Base-by-base conservation (phyloP, 177 flowering plant genomes). In the Vitis hybrid region DNA sequence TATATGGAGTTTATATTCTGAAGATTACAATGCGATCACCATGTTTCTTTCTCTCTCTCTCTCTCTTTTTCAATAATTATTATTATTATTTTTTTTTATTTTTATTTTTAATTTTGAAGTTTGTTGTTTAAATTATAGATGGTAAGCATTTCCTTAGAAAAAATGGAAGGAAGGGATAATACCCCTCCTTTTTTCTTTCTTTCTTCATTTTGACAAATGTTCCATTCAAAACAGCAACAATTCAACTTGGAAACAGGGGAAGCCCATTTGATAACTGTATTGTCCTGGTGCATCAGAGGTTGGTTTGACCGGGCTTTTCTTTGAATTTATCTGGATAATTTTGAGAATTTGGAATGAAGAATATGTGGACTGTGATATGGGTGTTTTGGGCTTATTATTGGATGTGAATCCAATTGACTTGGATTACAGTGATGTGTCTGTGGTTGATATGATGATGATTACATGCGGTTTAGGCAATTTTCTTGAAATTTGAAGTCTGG, bases 91-190 rank as follows among this genome's bases (percentile, higher is more conserved):
- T 56, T 1, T 8, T 26, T 54, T 8, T 1, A 63, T 2, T 14
- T 63, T 52, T 34, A 14, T 14, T 34, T 49, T 26, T 6, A 26
- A 19, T n/a, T 1, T 39, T 34, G 15, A 29, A 59, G 15, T 69
- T 58, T 34, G 49, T 54, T 64, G 65, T 29, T 69, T 54, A 68
- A 76, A 71, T 76, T 75, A 71, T 61, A 61, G 19, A 20, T 39
- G 6, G 45, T 7, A 39, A 39, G 45, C 45, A 39, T 39, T 26
- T 39, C 45, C 45, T 0, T 7, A 39, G 45, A 9, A 7, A 39
- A 39, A 39, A 39, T 39, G 45, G 0, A 39, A 39, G 45, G 45
- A 39, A 39, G 1, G 45, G 45, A 39, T 39, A 7, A 39, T 5
- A 7, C 8, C 45, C 45, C 8, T 39, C 45, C 8, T 4, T 39